Percentiles rank a stretch among this genome's conserved stretches.
These are phyloP conservation scores for Artemisia annua DNA, from an alignment of 129 eudicot species.

Conservation along the genomic window DNA sequence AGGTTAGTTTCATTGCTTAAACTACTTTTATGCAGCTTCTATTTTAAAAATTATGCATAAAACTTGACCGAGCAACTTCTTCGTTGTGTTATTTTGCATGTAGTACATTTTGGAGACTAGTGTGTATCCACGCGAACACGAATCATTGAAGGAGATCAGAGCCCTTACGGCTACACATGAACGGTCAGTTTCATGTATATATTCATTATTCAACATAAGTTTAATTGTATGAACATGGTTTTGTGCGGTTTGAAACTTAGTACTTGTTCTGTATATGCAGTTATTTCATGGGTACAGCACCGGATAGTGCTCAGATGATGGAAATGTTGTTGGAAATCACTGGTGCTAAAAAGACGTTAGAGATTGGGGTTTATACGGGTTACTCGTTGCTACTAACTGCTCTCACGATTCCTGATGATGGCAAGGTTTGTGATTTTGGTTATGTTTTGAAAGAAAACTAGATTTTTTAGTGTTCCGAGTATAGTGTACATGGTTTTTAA, in stretches of 20 bases:
- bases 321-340: conserved; percentile 29
- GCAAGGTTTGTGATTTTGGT: conserved; percentile 39
- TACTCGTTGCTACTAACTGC: conserved; percentile 45
- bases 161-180: conserved; percentile 48
- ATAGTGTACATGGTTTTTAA: neutral
- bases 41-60: neutral
- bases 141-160: conserved; percentile 55
- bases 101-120: conserved; percentile 50
- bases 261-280: conserved; percentile 11
- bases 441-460: neutral
- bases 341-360: conserved; percentile 35
- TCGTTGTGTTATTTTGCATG: neutral
- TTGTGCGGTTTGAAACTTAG: neutral
- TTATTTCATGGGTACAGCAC: conserved; percentile 35
- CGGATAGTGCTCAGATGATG: conserved; percentile 42
- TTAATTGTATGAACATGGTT: neutral
- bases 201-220: neutral
- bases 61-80: too few relatives aligned
- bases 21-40: neutral
- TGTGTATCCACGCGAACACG: conserved; percentile 64
- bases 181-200: conserved; percentile 25
- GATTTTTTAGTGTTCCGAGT: neutral
- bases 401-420: conserved; percentile 45
- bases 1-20: conserved; percentile 22
- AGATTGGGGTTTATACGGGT: conserved; percentile 47